phyloP scores from a whole-genome alignment of 2,329 filamentous ascomycete species.

The Leptographium wingfieldii region DNA sequence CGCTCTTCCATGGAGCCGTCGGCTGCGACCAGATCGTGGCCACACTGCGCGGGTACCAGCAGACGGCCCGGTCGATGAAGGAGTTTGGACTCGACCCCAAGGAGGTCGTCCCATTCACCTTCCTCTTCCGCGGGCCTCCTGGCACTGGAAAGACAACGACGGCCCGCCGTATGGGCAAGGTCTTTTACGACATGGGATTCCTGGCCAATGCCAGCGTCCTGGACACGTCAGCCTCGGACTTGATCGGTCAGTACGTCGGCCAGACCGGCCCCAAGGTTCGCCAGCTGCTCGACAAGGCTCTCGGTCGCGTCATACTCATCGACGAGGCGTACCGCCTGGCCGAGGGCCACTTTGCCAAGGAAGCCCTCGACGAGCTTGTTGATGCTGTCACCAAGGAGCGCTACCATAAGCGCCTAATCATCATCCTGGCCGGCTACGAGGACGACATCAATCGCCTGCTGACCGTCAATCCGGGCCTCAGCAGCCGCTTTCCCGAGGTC shows the following conservation, averaged over 20 bases:
- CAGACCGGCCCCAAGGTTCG: slow-evolving; percentile 57
- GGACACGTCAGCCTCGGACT: slow-evolving; percentile 54
- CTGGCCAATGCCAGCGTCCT: slow-evolving; percentile 33
- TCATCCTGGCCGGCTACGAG: slow-evolving; percentile 59
- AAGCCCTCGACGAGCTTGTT: slow-evolving; percentile 41
- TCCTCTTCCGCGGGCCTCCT: slow-evolving; percentile 51
- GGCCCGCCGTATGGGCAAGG: slow-evolving; percentile 60
- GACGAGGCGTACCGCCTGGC: slow-evolving; percentile 59
- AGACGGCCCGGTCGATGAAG: slow-evolving; percentile 37
- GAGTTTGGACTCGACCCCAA: slow-evolving; percentile 39
- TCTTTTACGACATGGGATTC: slow-evolving; percentile 65
- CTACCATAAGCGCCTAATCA: slow-evolving; percentile 47
- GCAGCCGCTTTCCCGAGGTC: slow-evolving; percentile 50
- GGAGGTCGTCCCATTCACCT: slow-evolving; percentile 51
- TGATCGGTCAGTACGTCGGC: slow-evolving; percentile 56
- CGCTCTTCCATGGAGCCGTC: slow-evolving; percentile 44
- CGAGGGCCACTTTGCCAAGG: slow-evolving; percentile 43
- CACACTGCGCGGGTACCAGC: slow-evolving; percentile 41
- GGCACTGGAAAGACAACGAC: slow-evolving; percentile 60
- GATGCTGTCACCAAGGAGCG: slow-evolving; percentile 39
- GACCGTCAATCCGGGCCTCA: slow-evolving; percentile 47
- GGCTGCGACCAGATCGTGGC: slow-evolving; percentile 43
- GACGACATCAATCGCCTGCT: slow-evolving; percentile 52
- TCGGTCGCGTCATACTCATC: slow-evolving; percentile 57
- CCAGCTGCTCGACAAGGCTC: slow-evolving; percentile 43